Base-by-base conservation (phyloP, 1,284 basidiomycete species). In the Microbotryum intermedium region DNA sequence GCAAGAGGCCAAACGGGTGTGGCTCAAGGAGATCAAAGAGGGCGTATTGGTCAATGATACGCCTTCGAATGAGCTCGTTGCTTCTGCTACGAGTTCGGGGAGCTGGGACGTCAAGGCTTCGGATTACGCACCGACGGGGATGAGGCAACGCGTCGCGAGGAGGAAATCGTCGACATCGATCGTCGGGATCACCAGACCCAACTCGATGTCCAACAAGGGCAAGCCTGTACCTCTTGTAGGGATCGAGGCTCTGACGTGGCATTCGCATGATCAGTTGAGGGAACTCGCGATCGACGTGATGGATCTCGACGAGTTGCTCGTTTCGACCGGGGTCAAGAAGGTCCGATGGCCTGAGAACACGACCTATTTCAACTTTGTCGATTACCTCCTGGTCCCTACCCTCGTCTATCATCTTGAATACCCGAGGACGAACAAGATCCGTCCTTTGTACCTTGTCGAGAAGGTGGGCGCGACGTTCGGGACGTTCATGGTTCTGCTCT, bases 381-480 rank as follows among this genome's bases (percentile, higher is more conserved):
- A 88, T 57, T 99, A 94, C 75, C 83, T 90, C 74, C 77, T 94
- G 53, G 85, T 92, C 50, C 94, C 95, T 11, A 90, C 91, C 0
- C 80, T 99, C 51, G 91, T 97, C 6, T 99, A 99, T 73, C 90
- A 97, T 73, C 80, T 98, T 53, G 92, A 95, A 74, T 98, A 95
- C 74, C 94, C 94, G 6, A 79, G 93, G 47, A 95, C 91, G 1
- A 83, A 88, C 28, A 89, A 87, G 28, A 89, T 97, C 64, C 86
- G 93, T 3, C 91, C 90, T 0, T 72, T 89, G 20, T 97, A 97
- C 72, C 80, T 98, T 3, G 84, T 97, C 63, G 94, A 98, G 75
- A 97, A 97, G 79, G 88, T 88, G 1, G 82, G 89, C 5, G 94
- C 93, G 28, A 93, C 90, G 4, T 90, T 97, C 72, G 94, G 94